A percentile compares a stretch with the other conserved stretches of the same genome.
phyloP scores from a whole-genome alignment of 2,329 filamentous ascomycete genomes.

The Ampelomyces quisqualis region DNA sequence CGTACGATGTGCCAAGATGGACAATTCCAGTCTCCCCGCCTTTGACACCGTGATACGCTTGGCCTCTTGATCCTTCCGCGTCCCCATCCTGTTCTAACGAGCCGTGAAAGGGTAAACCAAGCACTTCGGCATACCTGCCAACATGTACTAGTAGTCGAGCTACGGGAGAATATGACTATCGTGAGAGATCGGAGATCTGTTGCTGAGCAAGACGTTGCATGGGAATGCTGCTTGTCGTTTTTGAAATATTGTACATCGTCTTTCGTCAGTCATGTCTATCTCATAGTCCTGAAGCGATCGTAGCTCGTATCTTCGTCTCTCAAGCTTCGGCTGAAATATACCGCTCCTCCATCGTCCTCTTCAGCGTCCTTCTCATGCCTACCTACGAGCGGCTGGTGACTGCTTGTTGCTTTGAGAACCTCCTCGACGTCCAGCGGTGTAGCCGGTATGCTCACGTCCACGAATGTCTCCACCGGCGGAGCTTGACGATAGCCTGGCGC shows the following conservation, averaged over 20 bases:
- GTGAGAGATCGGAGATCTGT: no score
- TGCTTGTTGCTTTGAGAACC: slow-evolving; percentile 16
- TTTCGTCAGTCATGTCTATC: slow-evolving; percentile 2
- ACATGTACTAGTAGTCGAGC: no score
- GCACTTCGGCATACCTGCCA: no score
- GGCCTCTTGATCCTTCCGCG: no score
- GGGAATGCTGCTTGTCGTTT: no score
- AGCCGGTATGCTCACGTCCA: slow-evolving; percentile 23
- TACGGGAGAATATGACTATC: no score
- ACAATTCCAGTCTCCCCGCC: background rate
- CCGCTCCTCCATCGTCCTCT: slow-evolving; percentile 6
- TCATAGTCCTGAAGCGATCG: slow-evolving; percentile 12
- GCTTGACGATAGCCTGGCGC: slow-evolving; percentile 29
- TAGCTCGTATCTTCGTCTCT: slow-evolving; percentile 22
- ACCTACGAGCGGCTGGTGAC: slow-evolving; percentile 21
- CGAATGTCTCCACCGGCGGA: slow-evolving; percentile 14
- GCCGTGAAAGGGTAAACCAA: no score
- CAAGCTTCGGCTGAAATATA: slow-evolving; percentile 8
- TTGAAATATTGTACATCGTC: slow-evolving; percentile 1
- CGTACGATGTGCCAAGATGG: slow-evolving; percentile 2
- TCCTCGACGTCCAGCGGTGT: slow-evolving; percentile 27
- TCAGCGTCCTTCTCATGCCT: slow-evolving; percentile 4
- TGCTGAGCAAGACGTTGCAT: no score
- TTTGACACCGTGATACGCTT: background rate
- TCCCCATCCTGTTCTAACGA: no score